Percentiles rank a stretch among this genome's conserved stretches.
These are phyloP conservation scores for Phyllosticta citrichinensis DNA, from an alignment of 2,329 filamentous ascomycete species.

Conservation along the genomic window DNA sequence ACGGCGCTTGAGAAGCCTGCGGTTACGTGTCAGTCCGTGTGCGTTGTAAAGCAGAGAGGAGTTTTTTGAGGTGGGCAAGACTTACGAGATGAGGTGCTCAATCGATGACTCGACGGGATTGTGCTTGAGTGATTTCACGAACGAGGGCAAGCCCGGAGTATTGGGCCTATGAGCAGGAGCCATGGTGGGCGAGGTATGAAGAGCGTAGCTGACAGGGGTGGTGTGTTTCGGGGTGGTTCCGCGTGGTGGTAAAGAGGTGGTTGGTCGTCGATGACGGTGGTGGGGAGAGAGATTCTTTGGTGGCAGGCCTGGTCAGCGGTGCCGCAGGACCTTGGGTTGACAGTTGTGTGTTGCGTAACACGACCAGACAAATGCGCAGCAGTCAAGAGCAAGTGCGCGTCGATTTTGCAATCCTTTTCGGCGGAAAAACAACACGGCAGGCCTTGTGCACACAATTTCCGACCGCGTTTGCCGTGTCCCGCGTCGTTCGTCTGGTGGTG, in stretches of 20 bases:
- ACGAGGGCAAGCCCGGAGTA: constrained; percentile 67
- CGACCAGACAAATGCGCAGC: not conserved
- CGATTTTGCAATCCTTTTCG: not conserved
- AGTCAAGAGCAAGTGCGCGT: not conserved
- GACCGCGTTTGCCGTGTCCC: not conserved
- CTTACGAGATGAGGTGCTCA: constrained; percentile 73
- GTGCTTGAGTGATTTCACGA: constrained; percentile 67
- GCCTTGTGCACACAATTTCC: not conserved
- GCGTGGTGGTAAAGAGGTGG: not conserved
- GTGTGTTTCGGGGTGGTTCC: not conserved
- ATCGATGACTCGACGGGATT: constrained; percentile 71
- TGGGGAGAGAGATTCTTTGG: not conserved
- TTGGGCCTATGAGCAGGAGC: constrained; percentile 45
- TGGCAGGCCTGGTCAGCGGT: not conserved
- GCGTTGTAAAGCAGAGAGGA: not conserved
- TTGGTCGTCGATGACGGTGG: not conserved
- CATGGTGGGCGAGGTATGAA: constrained; percentile 36
- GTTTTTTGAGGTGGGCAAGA: constrained; percentile 14
- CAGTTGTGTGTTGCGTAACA: not conserved
- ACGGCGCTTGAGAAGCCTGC: constrained; percentile 69
- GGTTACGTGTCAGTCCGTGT: constrained; percentile 8
- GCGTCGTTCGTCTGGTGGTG: constrained; percentile 1
- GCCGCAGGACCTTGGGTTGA: not conserved
- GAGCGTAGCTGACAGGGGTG: not conserved
- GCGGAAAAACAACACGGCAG: not conserved